These are phyloP conservation scores for Oligophagozyma castellii DNA, from an alignment of 1,139 yeast species.

Conservation along the genomic window DNA sequence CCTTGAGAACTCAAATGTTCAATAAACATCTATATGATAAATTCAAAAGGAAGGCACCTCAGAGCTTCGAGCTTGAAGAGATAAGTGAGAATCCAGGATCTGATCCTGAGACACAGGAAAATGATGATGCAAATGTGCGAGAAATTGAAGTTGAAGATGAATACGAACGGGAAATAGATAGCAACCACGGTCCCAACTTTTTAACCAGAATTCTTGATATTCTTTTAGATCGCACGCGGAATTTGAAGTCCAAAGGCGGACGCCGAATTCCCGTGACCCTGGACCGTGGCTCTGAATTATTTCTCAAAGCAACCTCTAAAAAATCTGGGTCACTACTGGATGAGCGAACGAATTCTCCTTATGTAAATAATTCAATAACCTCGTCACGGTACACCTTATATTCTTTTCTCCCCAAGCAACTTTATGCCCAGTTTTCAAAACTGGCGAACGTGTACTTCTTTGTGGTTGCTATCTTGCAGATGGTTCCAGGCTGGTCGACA, in stretches of 20 bases:
- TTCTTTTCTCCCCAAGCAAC: slow-evolving; percentile 77
- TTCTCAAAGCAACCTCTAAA: slow-evolving; percentile 9
- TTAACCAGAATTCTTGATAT: slow-evolving; percentile 17
- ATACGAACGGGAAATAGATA: slow-evolving; percentile 6
- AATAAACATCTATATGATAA: slow-evolving; percentile 31
- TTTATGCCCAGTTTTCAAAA: slow-evolving; percentile 83
- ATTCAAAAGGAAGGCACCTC: slow-evolving; percentile 7
- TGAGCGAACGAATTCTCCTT: slow-evolving; percentile 49
- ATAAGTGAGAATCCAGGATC: slow-evolving; percentile 5
- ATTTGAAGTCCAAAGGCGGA: slow-evolving; percentile 42
- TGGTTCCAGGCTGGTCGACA: slow-evolving; percentile 96
- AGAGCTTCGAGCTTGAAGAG: slow-evolving; percentile 23
- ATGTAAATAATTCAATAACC: slow-evolving; percentile 54
- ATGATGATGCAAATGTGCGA: slow-evolving; percentile 5
- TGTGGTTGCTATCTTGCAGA: slow-evolving; percentile 79
- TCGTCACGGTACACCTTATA: slow-evolving; percentile 77
- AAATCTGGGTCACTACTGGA: slow-evolving; percentile 34
- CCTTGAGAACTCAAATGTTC: slow-evolving; percentile 61
- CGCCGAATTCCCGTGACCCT: slow-evolving; percentile 57
- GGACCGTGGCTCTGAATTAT: slow-evolving; percentile 21
- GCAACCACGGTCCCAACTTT: slow-evolving; percentile 10
- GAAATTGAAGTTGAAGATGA: slow-evolving; percentile 7
- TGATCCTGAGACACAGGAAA: slow-evolving; percentile 3
- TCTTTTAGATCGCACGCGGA: slow-evolving; percentile 22
- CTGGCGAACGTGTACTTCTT: slow-evolving; percentile 79